phyloP scores from a whole-genome alignment of 257 asterid genomes.

The Nicotiana tomentosiformis region DNA sequence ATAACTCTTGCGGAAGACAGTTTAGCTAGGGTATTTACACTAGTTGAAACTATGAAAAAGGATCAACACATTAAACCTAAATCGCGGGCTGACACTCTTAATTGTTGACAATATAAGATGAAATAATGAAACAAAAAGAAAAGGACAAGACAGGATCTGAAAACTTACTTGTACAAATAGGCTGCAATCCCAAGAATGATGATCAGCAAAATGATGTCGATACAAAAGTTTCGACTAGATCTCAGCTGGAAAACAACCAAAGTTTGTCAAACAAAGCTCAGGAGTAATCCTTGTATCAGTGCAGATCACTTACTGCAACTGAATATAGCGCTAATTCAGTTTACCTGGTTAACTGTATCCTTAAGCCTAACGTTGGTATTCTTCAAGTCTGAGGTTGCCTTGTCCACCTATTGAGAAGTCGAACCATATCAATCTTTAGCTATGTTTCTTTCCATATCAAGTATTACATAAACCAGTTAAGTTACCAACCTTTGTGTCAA shows the following conservation, averaged over 20 bases:
- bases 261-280: not conserved
- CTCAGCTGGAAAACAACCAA: slow-evolving; percentile 62
- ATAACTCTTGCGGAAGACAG: not conserved
- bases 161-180: slow-evolving; percentile 83
- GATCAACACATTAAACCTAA: not conserved
- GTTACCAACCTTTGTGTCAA: slow-evolving; percentile 77
- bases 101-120: not conserved
- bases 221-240: slow-evolving; percentile 93
- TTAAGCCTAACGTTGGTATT: slow-evolving; percentile 94
- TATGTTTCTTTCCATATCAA: not conserved
- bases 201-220: slow-evolving; percentile 82
- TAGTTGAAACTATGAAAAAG: not conserved
- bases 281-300: not conserved
- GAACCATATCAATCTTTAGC: slow-evolving; percentile 7
- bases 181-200: slow-evolving; percentile 95
- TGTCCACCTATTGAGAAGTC: slow-evolving; percentile 68
- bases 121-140: not conserved
- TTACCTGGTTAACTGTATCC: slow-evolving; percentile 93
- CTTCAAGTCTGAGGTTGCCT: slow-evolving; percentile 87
- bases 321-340: not conserved
- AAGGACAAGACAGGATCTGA: not conserved
- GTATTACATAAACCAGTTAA: not conserved
- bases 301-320: not conserved
- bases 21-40: not conserved
- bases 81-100: not conserved